Conservation (phyloP, 257 asterid genomes). For the Handroanthus guayacan region DNA sequence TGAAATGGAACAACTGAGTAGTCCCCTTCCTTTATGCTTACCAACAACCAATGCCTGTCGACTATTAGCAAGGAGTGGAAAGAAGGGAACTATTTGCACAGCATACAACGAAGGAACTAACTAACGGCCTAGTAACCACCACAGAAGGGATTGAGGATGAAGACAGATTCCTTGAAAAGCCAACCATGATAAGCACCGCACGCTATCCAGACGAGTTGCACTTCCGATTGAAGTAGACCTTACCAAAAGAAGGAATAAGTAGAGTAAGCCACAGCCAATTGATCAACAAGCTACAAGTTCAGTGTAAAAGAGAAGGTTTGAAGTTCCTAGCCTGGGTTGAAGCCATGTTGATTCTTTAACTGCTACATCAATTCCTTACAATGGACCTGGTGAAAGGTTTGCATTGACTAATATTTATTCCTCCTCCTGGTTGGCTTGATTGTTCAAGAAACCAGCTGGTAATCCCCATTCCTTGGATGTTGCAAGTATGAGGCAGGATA, state of each 20-base stretch:
- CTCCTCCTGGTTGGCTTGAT: neutral
- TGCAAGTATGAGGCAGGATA: neutral
- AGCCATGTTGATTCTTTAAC: neutral
- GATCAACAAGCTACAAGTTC: no score
- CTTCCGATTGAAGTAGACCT: no score
- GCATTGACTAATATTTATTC: neutral
- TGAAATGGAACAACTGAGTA: no score
- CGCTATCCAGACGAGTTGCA: no score
- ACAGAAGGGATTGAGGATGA: neutral
- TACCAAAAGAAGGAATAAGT: no score
- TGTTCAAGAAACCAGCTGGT: neutral
- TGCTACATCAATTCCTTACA: no score
- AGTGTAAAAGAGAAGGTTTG: no score
- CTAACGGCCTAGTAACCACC: neutral
- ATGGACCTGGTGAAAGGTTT: neutral
- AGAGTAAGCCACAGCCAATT: no score
- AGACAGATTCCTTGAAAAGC: no score
- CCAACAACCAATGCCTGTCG: neutral
- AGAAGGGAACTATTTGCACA: neutral
- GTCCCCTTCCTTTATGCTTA: neutral
- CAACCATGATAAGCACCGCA: no score
- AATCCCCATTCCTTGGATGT: neutral
- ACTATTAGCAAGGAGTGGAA: constrained; percentile 5
- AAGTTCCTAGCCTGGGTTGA: neutral
- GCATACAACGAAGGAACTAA: neutral